phyloP scores from a whole-genome alignment of 805 yeast species.

The Clavispora carvajalis region DNA sequence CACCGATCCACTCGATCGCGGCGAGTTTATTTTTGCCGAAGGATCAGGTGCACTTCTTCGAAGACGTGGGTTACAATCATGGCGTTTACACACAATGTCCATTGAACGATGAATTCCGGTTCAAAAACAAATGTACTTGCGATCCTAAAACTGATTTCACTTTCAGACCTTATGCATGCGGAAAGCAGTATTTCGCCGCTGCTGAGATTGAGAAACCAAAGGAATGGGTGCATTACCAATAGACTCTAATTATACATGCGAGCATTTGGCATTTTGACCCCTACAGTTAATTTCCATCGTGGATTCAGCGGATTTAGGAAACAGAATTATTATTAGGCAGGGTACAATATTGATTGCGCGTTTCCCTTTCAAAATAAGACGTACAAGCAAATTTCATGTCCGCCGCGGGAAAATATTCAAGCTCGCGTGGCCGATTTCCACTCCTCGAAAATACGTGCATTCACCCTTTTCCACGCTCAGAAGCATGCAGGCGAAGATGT shows the following conservation, averaged over 20 bases:
- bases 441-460: too few species aligned
- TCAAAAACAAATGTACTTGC: conserved; percentile 31
- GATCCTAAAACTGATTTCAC: conserved; percentile 13
- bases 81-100: conserved; percentile 66
- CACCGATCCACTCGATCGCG: conserved; percentile 82
- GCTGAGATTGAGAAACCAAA: conserved; percentile 25
- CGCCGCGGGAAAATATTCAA: too few species aligned
- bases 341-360: too few species aligned
- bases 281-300: too few species aligned
- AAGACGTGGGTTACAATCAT: conserved; percentile 72
- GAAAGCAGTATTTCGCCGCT: conserved; percentile 27
- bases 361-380: too few species aligned
- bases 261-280: too few species aligned
- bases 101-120: conserved; percentile 20
- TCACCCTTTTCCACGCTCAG: background rate
- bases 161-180: conserved; percentile 25
- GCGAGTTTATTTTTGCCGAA: conserved; percentile 55
- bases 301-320: too few species aligned
- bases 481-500: background rate
- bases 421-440: too few species aligned
- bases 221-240: conserved; percentile 21
- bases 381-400: too few species aligned
- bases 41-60: conserved; percentile 62
- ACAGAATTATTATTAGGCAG: too few species aligned
- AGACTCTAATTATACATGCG: background rate